These are phyloP conservation scores for Emmonsiellopsis sp. DNA, from an alignment of 2,329 filamentous ascomycete genomes.

Conservation along the genomic window DNA sequence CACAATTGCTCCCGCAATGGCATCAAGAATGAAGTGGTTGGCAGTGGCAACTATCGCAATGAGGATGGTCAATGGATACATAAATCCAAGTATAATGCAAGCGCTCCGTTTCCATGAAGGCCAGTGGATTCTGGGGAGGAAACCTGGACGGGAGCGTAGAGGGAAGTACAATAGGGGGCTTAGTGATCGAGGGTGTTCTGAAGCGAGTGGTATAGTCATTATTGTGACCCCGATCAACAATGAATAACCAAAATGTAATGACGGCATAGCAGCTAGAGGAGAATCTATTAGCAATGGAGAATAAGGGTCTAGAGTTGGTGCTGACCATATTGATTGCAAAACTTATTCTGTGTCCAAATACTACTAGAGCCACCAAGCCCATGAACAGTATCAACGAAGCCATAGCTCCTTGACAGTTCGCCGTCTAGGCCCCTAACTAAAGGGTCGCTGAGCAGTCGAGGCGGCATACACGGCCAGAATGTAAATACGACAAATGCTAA, in stretches of 20 bases:
- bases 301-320: constrained; percentile 4
- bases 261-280: constrained; percentile 60
- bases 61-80: constrained; percentile 58
- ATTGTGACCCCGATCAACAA: constrained; percentile 64
- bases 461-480: constrained; percentile 53
- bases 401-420: constrained; percentile 50
- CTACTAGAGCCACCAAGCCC: constrained; percentile 52
- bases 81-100: constrained; percentile 46
- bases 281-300: background rate
- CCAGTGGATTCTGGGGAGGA: constrained; percentile 27
- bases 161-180: constrained; percentile 25
- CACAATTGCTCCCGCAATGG: constrained; percentile 58
- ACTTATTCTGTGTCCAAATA: constrained; percentile 63
- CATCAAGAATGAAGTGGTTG: constrained; percentile 65
- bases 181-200: constrained; percentile 40
- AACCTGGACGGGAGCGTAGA: constrained; percentile 15
- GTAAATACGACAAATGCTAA: constrained; percentile 53
- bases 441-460: constrained; percentile 46
- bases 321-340: constrained; percentile 66
- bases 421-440: constrained; percentile 48
- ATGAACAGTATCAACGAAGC: constrained; percentile 53
- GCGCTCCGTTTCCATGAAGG: constrained; percentile 44
- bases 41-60: constrained; percentile 62
- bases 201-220: constrained; percentile 53
- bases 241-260: constrained; percentile 66